Conservation (phyloP, 345 rosid species). For the Camelina hispida region DNA sequence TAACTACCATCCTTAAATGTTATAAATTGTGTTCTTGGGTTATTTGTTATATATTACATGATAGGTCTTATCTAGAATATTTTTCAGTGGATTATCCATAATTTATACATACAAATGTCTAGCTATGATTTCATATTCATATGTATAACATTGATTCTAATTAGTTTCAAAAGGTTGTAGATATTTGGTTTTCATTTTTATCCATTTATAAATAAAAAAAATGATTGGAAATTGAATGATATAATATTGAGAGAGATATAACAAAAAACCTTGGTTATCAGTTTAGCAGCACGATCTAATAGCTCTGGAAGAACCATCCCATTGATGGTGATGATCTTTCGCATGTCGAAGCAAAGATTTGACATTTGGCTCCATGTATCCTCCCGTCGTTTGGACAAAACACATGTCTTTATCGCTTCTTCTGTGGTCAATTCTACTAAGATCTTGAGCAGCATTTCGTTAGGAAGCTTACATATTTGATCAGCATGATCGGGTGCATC, state of each 20-base stretch:
- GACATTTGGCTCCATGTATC: background rate
- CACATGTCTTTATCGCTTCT: slow-evolving; percentile 16
- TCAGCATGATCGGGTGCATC: background rate
- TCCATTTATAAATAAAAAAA: background rate
- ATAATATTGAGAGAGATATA: background rate
- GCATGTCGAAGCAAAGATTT: background rate
- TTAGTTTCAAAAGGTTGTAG: background rate
- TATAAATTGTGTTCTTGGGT: background rate
- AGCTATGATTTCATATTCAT: background rate
- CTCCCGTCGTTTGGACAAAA: slow-evolving; percentile 12
- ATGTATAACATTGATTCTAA: background rate
- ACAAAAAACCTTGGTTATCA: background rate
- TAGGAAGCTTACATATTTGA: background rate
- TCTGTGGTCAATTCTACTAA: background rate
- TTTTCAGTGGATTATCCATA: background rate
- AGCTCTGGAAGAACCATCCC: background rate
- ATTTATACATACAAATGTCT: background rate
- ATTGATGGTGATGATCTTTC: background rate
- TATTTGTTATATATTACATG: background rate
- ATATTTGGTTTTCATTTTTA: background rate
- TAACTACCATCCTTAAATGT: background rate
- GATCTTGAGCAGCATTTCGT: slow-evolving; percentile 17
- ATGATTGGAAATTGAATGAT: background rate
- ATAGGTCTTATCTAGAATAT: background rate
- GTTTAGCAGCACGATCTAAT: background rate